Conservation (phyloP, 1,139 yeast species). For the Yamadazyma songkhlaensis region DNA sequence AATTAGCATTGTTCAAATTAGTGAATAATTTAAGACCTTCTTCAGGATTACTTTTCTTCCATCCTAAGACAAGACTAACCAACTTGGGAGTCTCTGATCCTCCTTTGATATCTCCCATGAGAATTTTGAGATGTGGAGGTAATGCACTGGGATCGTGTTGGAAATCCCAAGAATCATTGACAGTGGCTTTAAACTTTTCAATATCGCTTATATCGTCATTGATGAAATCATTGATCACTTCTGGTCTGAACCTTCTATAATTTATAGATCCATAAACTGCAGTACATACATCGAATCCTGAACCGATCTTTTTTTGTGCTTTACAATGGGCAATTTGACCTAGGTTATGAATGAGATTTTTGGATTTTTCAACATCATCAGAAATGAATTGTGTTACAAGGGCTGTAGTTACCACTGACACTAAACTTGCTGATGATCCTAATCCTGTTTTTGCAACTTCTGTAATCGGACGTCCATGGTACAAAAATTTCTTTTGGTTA, state of each 20-base stretch:
- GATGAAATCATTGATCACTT: constrained; percentile 42
- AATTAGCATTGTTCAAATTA: constrained; percentile 57
- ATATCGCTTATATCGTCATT: constrained; percentile 6
- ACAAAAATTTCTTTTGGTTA: constrained; percentile 47
- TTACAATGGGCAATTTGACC: constrained; percentile 89
- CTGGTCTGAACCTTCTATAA: constrained; percentile 70
- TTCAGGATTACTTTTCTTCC: constrained; percentile 59
- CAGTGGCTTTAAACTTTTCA: constrained; percentile 28
- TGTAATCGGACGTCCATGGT: constrained; percentile 57
- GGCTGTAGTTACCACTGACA: constrained; percentile 75
- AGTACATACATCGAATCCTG: constrained; percentile 96
- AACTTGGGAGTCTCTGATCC: constrained; percentile 94
- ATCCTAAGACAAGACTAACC: constrained; percentile 69
- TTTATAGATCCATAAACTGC: constrained; percentile 89
- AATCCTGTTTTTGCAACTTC: constrained; percentile 90
- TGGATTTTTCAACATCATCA: constrained; percentile 11
- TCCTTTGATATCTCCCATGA: constrained; percentile 91
- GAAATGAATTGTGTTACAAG: constrained; percentile 48
- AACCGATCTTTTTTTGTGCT: constrained; percentile 93
- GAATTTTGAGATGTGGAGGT: constrained; percentile 63
- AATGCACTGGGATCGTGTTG: constrained; percentile 51
- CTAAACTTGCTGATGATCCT: constrained; percentile 95
- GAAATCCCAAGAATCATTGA: constrained; percentile 61
- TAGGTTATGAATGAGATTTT: constrained; percentile 65
- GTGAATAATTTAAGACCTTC: constrained; percentile 53